Percentiles rank a stretch among this genome's conserved stretches.
phyloP scores from a whole-genome alignment of 2,329 filamentous ascomycete genomes.

The Aspergillus ruber region DNA sequence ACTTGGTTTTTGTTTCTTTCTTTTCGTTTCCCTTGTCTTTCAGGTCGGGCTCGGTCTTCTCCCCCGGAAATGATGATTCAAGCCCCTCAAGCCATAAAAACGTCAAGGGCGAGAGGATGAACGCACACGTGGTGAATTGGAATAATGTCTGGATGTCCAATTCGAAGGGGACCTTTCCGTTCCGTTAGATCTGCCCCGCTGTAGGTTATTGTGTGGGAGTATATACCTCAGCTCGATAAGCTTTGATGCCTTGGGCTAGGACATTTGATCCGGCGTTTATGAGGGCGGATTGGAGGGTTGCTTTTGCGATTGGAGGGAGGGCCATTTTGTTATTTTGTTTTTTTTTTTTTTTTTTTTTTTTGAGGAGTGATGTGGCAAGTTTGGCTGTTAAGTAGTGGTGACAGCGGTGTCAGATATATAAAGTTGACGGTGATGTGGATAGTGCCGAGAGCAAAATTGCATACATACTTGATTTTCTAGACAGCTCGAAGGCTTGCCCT shows the following conservation, averaged over 20 bases:
- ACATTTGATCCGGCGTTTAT: slow-evolving; percentile 51
- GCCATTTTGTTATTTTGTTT: slow-evolving; percentile 13
- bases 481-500: no score
- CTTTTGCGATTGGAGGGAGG: slow-evolving; percentile 45
- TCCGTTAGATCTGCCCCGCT: neutral
- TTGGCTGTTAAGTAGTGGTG: no score
- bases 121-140: slow-evolving; percentile 49
- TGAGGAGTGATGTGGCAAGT: no score
- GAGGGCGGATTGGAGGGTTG: slow-evolving; percentile 48
- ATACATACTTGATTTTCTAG: no score
- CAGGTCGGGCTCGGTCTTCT: slow-evolving; percentile 15
- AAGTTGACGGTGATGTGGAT: no score
- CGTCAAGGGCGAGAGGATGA: slow-evolving; percentile 52
- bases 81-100: slow-evolving; percentile 54
- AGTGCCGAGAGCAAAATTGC: no score
- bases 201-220: neutral
- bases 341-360: neutral
- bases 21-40: slow-evolving; percentile 3
- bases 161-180: slow-evolving; percentile 33
- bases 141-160: slow-evolving; percentile 46
- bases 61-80: slow-evolving; percentile 49
- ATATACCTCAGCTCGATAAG: slow-evolving; percentile 41
- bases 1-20: slow-evolving; percentile 12
- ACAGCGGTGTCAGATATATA: no score
- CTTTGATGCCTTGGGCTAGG: slow-evolving; percentile 49